Base-by-base conservation (phyloP, 148 eudicot genomes). In the Nepenthes gracilis region DNA sequence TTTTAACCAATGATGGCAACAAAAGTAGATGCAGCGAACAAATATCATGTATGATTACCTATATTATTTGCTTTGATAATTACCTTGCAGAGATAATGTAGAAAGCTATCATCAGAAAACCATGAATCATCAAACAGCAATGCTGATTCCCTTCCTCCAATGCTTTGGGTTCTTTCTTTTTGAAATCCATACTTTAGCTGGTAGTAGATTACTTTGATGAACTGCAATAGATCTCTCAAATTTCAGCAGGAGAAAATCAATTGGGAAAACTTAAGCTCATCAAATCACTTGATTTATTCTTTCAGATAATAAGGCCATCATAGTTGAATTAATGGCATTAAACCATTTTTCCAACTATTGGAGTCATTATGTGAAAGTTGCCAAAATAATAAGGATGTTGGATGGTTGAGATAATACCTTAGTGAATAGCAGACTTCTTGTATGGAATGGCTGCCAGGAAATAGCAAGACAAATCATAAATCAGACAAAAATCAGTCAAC, bases 51-150 rank as follows among this genome's bases (percentile, higher is more conserved):
- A 23, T 23, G 23, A 23, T 23, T 23, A 23, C 23, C 0, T 23
- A 23, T 23, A 23, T 23, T 2, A 48, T 2, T 48, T 48, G 2
- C 1, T 48, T 43, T 47, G 9, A 36, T 7, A 47, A n/a, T 9
- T 82, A 88, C 98, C 98, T 93, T 93, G 78, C 91, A 93, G 68
- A 93, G 88, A 57, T 74, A 83, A 75, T 79, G 76, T 72, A 93
- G 72, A 80, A 93, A 93, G 77, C 82, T 93, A 75, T 86, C 96
- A 64, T 81, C 63, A 33, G 96, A 74, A 54, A 93, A 79, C 90
- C 88, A 93, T 57, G 96, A 86, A 74, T 93, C 98, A 48, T 93
- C 98, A 67, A 93, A 71, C 77, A 81, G 66, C 35, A 79, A 60
- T 10, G 75, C 62, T n/a, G 81, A 69, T 63, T 83, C 80, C 60